Percentiles rank a stretch among this genome's conserved stretches.
These are phyloP conservation scores for Articulospora tetracladia DNA, from an alignment of 495 filamentous ascomycete genomes.

Conservation along the genomic window DNA sequence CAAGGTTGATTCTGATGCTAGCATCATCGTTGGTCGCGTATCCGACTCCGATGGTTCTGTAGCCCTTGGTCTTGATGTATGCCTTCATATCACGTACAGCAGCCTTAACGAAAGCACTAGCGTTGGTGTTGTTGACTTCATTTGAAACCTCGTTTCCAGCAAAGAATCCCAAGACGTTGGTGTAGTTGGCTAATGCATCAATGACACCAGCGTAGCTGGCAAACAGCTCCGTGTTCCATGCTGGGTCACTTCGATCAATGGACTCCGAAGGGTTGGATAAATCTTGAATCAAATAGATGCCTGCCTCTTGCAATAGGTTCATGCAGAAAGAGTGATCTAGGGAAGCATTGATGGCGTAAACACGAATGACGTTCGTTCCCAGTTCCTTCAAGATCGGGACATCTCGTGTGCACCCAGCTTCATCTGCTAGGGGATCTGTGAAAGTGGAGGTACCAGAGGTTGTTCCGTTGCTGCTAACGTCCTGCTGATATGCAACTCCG, in stretches of 20 bases:
- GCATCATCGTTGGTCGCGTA: constrained; percentile 93
- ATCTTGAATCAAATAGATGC: constrained; percentile 93
- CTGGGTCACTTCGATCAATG: constrained; percentile 75
- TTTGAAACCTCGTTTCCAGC: constrained; percentile 97
- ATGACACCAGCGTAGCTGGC: constrained; percentile 78
- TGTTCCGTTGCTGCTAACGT: constrained; percentile 38
- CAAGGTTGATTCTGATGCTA: constrained; percentile 71
- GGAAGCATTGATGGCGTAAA: constrained; percentile 84
- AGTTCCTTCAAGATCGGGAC: constrained; percentile 74
- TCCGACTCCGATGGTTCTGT: constrained; percentile 81
- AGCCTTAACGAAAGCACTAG: constrained; percentile 92
- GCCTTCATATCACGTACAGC: constrained; percentile 92
- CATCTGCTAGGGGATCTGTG: constrained; percentile 69
- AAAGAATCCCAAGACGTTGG: constrained; percentile 92
- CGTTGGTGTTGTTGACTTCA: constrained; percentile 71
- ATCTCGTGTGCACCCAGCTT: constrained; percentile 68
- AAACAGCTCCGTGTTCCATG: constrained; percentile 74
- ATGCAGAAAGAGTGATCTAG: constrained; percentile 82
- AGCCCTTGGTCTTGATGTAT: constrained; percentile 77
- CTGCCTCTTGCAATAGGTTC: constrained; percentile 73
- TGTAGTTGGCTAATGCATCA: constrained; percentile 73
- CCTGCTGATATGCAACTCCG: constrained; percentile 84
- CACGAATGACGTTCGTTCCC: constrained; percentile 85
- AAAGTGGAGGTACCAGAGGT: constrained; percentile 38
- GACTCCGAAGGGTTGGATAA: constrained; percentile 74